Conservation (phyloP, 805 yeast genomes). For the Barnettozyma pratensis region DNA sequence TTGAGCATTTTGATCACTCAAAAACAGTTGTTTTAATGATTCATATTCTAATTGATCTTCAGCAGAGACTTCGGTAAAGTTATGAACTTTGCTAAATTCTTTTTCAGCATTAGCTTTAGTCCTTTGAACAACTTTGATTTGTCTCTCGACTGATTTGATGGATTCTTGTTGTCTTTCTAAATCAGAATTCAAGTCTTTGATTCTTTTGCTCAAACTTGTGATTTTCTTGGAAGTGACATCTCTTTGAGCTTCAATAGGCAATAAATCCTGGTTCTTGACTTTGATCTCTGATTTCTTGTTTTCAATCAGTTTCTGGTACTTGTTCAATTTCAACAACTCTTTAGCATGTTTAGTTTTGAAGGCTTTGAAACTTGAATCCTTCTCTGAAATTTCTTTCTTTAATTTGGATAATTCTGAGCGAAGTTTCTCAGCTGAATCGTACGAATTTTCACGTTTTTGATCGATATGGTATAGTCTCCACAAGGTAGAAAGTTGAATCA, state of each 20-base stretch:
- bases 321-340: slow-evolving; percentile 37
- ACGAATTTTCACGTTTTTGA: slow-evolving; percentile 24
- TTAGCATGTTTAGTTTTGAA: slow-evolving; percentile 42
- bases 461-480: slow-evolving; percentile 65
- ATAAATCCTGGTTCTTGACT: slow-evolving; percentile 38
- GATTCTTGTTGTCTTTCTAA: slow-evolving; percentile 42
- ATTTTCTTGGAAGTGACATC: slow-evolving; percentile 44
- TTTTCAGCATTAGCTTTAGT: slow-evolving; percentile 36
- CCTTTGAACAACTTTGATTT: slow-evolving; percentile 40
- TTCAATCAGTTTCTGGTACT: slow-evolving; percentile 33
- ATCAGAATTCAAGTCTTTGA: slow-evolving; percentile 47
- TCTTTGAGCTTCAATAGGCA: slow-evolving; percentile 60
- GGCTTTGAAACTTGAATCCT: slow-evolving; percentile 33
- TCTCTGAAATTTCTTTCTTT: slow-evolving; percentile 29
- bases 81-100: slow-evolving; percentile 27
- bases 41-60: slow-evolving; percentile 57
- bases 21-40: slow-evolving; percentile 46
- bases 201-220: slow-evolving; percentile 39
- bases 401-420: slow-evolving; percentile 27
- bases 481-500: slow-evolving; percentile 47
- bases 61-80: slow-evolving; percentile 37
- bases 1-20: slow-evolving; percentile 55
- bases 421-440: slow-evolving; percentile 23
- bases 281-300: slow-evolving; percentile 39
- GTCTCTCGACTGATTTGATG: slow-evolving; percentile 38